These are phyloP conservation scores for Ceratobasidium sp. DNA, from an alignment of 1,284 basidiomycete species.

Conservation along the genomic window DNA sequence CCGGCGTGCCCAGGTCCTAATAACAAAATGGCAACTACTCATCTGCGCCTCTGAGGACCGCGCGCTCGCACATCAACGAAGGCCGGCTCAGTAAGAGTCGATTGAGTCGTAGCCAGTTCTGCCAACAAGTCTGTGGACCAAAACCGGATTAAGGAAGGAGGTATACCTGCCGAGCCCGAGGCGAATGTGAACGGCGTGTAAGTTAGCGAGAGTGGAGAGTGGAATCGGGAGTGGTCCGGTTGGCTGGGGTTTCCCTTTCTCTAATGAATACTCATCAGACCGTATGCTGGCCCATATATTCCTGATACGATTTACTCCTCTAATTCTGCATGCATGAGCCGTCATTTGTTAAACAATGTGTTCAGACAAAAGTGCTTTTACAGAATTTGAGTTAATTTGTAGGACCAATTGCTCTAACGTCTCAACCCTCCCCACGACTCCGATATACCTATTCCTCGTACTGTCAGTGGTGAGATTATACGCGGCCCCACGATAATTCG, in stretches of 20 bases:
- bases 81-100: not conserved
- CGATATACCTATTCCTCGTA: too few species aligned
- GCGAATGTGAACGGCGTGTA: constrained; percentile 9
- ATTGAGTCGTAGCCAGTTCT: not conserved
- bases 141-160: constrained; percentile 37
- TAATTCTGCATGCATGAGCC: too few species aligned
- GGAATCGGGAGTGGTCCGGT: not conserved
- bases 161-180: constrained; percentile 43
- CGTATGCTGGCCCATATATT: not conserved
- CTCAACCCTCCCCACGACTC: too few species aligned
- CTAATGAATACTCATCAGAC: not conserved
- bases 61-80: not conserved
- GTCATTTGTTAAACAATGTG: too few species aligned
- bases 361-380: too few species aligned
- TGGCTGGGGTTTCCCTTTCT: not conserved
- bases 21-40: constrained; percentile 75
- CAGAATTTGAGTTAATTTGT: too few species aligned
- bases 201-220: not conserved
- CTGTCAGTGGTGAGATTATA: too few species aligned
- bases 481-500: too few species aligned
- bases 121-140: constrained; percentile 14
- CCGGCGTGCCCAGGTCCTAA: constrained; percentile 75
- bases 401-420: too few species aligned
- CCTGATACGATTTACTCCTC: constrained; percentile 16
- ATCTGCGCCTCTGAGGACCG: constrained; percentile 25